A percentile compares a stretch with the other conserved stretches of the same genome.
Evolutionary conservation across 768 basidiomycete species (phyloP).

Genomic region (Phylloporus sp.): DNA sequence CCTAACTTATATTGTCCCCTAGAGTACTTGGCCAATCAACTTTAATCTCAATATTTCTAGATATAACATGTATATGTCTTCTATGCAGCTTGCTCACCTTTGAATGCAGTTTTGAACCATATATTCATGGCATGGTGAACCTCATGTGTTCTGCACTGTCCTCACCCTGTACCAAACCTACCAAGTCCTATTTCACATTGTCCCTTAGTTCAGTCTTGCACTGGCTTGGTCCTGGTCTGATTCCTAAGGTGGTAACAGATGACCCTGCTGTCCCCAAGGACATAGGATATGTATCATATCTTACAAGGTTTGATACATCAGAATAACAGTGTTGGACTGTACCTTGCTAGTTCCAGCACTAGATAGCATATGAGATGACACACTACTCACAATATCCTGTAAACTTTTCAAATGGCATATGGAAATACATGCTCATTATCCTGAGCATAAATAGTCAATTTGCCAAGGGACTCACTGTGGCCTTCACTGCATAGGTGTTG

Average conservation of each 20-base stretch:
- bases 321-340: slow-evolving; percentile 27
- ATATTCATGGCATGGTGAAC: slow-evolving; percentile 48
- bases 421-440: slow-evolving; percentile 89
- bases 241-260: slow-evolving; percentile 23
- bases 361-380: neutral
- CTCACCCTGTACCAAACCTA: slow-evolving; percentile 30
- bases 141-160: slow-evolving; percentile 47
- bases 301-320: slow-evolving; percentile 1
- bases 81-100: slow-evolving; percentile 2
- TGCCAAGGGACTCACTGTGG: slow-evolving; percentile 45
- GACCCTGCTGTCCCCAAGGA: slow-evolving; percentile 29
- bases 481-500: slow-evolving; percentile 46
- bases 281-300: slow-evolving; percentile 19
- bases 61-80: neutral
- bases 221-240: slow-evolving; percentile 17
- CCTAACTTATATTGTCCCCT: neutral
- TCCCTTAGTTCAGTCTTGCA: slow-evolving; percentile 36
- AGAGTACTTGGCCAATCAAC: slow-evolving; percentile 59
- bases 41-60: slow-evolving; percentile 40
- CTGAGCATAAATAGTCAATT: slow-evolving; percentile 72
- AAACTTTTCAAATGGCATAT: slow-evolving; percentile 82
- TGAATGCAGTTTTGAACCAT: slow-evolving; percentile 36
- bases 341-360: slow-evolving; percentile 40
- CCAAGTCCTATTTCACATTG: slow-evolving; percentile 52
- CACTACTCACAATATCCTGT: slow-evolving; percentile 71